Evolutionary conservation across 495 filamentous ascomycete species (phyloP).

Genomic region (Stereocaulon alpinum): DNA sequence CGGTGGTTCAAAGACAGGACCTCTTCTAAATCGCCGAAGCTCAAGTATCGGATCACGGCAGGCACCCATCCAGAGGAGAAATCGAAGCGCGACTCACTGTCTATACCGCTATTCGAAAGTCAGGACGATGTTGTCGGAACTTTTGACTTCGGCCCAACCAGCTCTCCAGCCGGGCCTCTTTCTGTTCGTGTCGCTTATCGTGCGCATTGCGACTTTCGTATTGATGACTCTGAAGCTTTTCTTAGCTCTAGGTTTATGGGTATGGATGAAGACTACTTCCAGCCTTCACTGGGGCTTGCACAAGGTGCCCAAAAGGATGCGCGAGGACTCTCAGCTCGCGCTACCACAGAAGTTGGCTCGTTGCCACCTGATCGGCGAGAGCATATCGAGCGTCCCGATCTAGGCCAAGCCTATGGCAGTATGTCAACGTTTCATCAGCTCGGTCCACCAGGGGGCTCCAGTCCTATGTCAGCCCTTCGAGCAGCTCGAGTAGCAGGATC

Average conservation of each 20-base stretch:
- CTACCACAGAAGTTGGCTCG: conserved; percentile 46
- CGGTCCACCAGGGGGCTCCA: conserved; percentile 61
- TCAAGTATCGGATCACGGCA: conserved; percentile 68
- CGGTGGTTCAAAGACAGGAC: conserved; percentile 55
- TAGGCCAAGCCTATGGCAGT: conserved; percentile 79
- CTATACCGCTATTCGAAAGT: conserved; percentile 59
- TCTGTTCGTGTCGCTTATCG: conserved; percentile 74
- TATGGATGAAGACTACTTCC: conserved; percentile 76
- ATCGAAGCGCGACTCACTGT: conserved; percentile 51
- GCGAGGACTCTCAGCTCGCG: conserved; percentile 29
- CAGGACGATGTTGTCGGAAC: conserved; percentile 57
- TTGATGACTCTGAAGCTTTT: conserved; percentile 82
- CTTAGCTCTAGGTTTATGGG: conserved; percentile 95
- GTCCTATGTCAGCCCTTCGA: conserved; percentile 77
- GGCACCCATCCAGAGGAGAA: conserved; percentile 37
- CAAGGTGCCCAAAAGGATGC: conserved; percentile 23
- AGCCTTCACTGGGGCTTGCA: conserved; percentile 51
- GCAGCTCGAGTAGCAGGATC: conserved; percentile 47
- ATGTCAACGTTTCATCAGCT: conserved; percentile 85
- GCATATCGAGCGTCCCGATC: conserved; percentile 32
- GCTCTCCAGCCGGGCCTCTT: conserved; percentile 77
- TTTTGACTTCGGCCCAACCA: conserved; percentile 67
- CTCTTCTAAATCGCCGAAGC: conserved; percentile 49
- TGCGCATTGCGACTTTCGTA: conserved; percentile 76
- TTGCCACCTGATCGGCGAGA: conserved; percentile 8